phyloP scores from a whole-genome alignment of 768 basidiomycete genomes.

The Kwoniella sp. region DNA sequence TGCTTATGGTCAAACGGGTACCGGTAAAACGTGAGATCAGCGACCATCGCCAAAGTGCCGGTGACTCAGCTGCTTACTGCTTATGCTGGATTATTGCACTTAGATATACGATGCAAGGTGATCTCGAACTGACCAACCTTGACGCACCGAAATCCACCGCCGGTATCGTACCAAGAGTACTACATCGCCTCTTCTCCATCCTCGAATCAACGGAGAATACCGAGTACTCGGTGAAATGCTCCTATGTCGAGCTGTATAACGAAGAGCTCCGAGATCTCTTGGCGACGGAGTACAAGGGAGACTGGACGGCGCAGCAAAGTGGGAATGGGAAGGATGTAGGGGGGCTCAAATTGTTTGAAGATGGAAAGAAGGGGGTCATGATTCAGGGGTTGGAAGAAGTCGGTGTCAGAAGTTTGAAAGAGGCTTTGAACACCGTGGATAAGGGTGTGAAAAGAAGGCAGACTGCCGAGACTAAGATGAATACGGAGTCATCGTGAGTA shows the following conservation, averaged over 20 bases:
- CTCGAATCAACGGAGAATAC: constrained; percentile 68
- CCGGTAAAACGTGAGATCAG: constrained; percentile 85
- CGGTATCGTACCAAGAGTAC: constrained; percentile 91
- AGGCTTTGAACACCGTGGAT: constrained; percentile 78
- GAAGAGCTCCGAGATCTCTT: constrained; percentile 96
- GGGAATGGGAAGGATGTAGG: constrained; percentile 24
- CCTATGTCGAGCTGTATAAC: constrained; percentile 94
- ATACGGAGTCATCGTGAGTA: constrained; percentile 63
- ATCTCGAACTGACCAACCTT: constrained; percentile 64
- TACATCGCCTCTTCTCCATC: constrained; percentile 86
- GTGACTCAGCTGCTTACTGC: neutral
- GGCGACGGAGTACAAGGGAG: constrained; percentile 65
- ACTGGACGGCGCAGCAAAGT: constrained; percentile 17
- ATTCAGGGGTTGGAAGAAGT: constrained; percentile 95
- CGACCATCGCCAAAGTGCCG: too few relatives aligned
- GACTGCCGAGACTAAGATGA: constrained; percentile 94
- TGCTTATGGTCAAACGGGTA: constrained; percentile 97
- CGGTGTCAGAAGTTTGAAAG: constrained; percentile 75
- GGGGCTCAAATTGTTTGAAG: constrained; percentile 89
- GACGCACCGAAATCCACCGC: constrained; percentile 79
- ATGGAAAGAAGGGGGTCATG: constrained; percentile 78
- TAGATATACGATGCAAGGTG: constrained; percentile 96
- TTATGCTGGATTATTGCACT: too few relatives aligned
- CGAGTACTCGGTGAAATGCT: constrained; percentile 91
- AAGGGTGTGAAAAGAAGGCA: constrained; percentile 90